phyloP scores from a whole-genome alignment of 441 rosid genomes.

The Eruca vesicaria region DNA sequence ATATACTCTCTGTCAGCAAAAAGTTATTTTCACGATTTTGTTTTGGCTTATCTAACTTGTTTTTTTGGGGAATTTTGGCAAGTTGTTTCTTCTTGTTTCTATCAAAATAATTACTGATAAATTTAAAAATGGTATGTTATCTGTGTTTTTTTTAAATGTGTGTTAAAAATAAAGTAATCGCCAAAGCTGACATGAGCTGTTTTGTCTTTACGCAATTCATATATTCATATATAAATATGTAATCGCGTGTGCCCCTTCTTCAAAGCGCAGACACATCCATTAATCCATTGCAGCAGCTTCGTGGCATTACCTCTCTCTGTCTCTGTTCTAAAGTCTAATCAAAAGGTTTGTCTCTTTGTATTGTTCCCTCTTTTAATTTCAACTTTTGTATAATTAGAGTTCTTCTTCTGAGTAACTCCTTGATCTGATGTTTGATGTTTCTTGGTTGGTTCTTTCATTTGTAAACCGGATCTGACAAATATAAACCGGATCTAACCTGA shows the following conservation, averaged over 20 bases:
- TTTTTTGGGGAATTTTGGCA: background rate
- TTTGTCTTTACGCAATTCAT: slow-evolving; percentile 11
- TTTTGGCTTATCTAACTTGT: slow-evolving; percentile 8
- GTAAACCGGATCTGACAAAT: background rate
- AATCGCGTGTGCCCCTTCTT: slow-evolving; percentile 21
- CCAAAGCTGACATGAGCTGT: slow-evolving; percentile 17
- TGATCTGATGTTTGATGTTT: background rate
- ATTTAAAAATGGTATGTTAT: background rate
- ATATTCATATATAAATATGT: background rate
- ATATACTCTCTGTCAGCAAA: slow-evolving; percentile 12
- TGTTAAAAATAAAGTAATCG: slow-evolving; percentile 8
- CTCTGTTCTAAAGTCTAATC: slow-evolving; percentile 13
- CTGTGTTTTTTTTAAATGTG: background rate
- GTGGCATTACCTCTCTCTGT: slow-evolving; percentile 11
- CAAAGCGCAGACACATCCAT: background rate
- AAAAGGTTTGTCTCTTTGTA: background rate
- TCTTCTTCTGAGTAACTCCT: no score
- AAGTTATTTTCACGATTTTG: background rate
- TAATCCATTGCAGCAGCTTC: slow-evolving; percentile 21
- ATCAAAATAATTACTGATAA: background rate
- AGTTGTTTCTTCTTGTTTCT: background rate
- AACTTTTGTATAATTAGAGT: background rate
- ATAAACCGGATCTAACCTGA: no score
- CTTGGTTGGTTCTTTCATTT: background rate
- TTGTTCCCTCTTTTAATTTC: background rate